A percentile compares a stretch with the other conserved stretches of the same genome.
Evolutionary conservation across 2,329 filamentous ascomycete species (phyloP).

Genomic region (Gliomastix tumulicola): DNA sequence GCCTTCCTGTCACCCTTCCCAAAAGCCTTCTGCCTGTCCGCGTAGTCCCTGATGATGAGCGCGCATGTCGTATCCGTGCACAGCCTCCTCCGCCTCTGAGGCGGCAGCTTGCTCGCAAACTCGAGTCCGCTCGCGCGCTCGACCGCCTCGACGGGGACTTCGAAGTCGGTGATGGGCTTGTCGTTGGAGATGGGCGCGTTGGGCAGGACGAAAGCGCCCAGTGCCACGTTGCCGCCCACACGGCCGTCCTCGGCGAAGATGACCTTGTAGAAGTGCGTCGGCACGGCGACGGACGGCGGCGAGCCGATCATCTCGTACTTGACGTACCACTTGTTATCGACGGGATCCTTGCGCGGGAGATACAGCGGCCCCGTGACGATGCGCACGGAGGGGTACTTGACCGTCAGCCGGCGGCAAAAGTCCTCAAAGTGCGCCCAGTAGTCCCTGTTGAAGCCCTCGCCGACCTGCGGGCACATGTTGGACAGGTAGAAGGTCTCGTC

Average conservation of each 20-base stretch:
- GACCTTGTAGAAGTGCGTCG: slow-evolving; percentile 99
- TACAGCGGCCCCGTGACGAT: slow-evolving; percentile 94
- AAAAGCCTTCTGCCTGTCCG: slow-evolving; percentile 53
- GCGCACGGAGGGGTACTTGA: slow-evolving; percentile 75
- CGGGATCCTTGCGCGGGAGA: slow-evolving; percentile 72
- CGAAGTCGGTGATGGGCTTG: slow-evolving; percentile 84
- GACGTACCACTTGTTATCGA: slow-evolving; percentile 91
- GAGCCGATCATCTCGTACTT: slow-evolving; percentile 92
- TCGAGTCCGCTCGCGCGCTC: slow-evolving; percentile 89
- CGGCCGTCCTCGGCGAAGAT: slow-evolving; percentile 87
- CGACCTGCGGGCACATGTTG: slow-evolving; percentile 99
- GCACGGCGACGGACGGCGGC: slow-evolving; percentile 90
- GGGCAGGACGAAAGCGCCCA: slow-evolving; percentile 91
- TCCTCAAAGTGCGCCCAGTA: slow-evolving; percentile 99
- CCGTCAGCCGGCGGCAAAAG: slow-evolving; percentile 81
- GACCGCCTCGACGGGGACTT: slow-evolving; percentile 87
- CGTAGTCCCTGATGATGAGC: slow-evolving; percentile 75
- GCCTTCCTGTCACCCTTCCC: slow-evolving; percentile 25
- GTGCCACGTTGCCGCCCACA: slow-evolving; percentile 65
- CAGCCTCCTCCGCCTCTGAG: slow-evolving; percentile 65
- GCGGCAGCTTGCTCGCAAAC: slow-evolving; percentile 75
- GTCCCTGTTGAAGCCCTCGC: slow-evolving; percentile 96
- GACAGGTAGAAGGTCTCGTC: slow-evolving; percentile 86
- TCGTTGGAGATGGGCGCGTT: slow-evolving; percentile 84
- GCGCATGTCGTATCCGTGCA: slow-evolving; percentile 84